A percentile compares a stretch with the other conserved stretches of the same genome.
Conservation (phyloP, 768 basidiomycete species). For the Hygrocybe punicea region DNA sequence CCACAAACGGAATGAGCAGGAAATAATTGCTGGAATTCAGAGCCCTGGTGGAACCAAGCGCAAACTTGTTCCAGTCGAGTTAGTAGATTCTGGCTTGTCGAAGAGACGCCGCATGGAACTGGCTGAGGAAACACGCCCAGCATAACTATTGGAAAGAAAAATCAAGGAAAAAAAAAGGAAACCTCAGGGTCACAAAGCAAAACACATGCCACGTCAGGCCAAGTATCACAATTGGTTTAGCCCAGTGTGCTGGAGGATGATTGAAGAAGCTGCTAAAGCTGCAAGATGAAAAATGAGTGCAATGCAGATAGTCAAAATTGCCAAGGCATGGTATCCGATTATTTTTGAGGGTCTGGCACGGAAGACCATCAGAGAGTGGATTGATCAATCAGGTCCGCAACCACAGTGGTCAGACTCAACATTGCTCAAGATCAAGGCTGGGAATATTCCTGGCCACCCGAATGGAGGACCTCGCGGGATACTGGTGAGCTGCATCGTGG, state of each 20-base stretch:
- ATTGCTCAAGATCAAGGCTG: background rate
- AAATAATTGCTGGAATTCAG: background rate
- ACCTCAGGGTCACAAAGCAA: conserved; percentile 9
- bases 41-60: conserved; percentile 12
- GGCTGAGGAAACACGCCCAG: background rate
- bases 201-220: background rate
- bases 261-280: background rate
- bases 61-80: conserved; percentile 6
- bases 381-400: background rate
- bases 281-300: background rate
- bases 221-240: conserved; percentile 9
- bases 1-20: conserved; percentile 3
- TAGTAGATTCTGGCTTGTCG: background rate
- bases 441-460: conserved; percentile 10
- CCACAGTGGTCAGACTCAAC: conserved; percentile 1
- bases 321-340: background rate
- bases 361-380: background rate
- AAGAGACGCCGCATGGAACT: background rate
- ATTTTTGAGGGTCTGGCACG: conserved; percentile 3
- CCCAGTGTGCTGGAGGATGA: conserved; percentile 6
- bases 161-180: background rate
- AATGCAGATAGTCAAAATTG: background rate
- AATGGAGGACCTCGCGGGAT: conserved; percentile 11
- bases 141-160: background rate
- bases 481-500: conserved; percentile 6